phyloP scores from a whole-genome alignment of 2,329 filamentous ascomycete species.

The Seiridium unicorne region DNA sequence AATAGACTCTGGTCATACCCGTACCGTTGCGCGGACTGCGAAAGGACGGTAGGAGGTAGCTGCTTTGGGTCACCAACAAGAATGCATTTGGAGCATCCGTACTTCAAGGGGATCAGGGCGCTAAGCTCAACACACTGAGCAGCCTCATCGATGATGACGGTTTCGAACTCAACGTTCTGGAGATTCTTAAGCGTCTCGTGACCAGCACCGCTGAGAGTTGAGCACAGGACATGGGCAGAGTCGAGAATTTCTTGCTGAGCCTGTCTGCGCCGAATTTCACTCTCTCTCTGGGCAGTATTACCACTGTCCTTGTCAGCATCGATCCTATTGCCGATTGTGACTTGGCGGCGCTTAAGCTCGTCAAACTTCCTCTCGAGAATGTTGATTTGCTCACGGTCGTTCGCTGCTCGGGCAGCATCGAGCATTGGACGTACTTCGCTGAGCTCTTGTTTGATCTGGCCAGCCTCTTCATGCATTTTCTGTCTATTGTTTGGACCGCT shows the following conservation, averaged over 20 bases:
- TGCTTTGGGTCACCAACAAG: conserved; percentile 98
- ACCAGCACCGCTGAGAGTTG: conserved; percentile 90
- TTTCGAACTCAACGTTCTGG: conserved; percentile 89
- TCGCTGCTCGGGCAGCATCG: conserved; percentile 61
- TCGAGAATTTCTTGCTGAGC: conserved; percentile 91
- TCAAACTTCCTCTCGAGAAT: conserved; percentile 76
- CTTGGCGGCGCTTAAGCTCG: conserved; percentile 73
- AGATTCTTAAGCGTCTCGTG: conserved; percentile 97
- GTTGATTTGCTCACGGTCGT: conserved; percentile 45
- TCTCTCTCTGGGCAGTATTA: conserved; percentile 76
- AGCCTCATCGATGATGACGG: conserved; percentile 96
- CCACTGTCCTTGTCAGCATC: conserved; percentile 85
- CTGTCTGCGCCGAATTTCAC: conserved; percentile 78
- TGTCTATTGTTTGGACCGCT: conserved; percentile 56
- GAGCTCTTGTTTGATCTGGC: conserved; percentile 73
- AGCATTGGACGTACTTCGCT: conserved; percentile 69
- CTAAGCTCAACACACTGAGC: conserved; percentile 98
- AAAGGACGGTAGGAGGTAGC: conserved; percentile 91
- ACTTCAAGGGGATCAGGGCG: conserved; percentile 94
- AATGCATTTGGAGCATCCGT: conserved; percentile 94
- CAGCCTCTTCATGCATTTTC: conserved; percentile 61
- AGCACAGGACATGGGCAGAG: conserved; percentile 87
- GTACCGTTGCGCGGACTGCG: conserved; percentile 85
- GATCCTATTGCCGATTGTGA: conserved; percentile 75
- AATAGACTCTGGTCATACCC: conserved; percentile 98